phyloP scores from a whole-genome alignment of 2,329 filamentous ascomycete genomes.

The Alternaria sp. region DNA sequence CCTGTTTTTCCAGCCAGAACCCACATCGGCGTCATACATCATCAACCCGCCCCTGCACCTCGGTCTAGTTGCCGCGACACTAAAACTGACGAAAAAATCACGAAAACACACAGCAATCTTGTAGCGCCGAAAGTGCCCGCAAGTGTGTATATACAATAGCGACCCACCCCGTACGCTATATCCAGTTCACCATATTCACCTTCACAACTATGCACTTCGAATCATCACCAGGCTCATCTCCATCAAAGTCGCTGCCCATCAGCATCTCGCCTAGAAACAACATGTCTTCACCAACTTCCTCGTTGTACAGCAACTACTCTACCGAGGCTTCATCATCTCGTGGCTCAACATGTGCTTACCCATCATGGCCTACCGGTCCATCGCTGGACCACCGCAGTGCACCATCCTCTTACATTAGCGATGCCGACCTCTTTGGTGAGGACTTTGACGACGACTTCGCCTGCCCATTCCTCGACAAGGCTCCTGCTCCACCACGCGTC shows the following conservation, averaged over 20 bases:
- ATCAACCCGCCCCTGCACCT: slow-evolving; percentile 34
- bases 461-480: slow-evolving; percentile 49
- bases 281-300: slow-evolving; percentile 49
- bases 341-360: slow-evolving; percentile 52
- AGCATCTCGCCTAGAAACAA: slow-evolving; percentile 45
- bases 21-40: slow-evolving; percentile 40
- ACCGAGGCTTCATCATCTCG: slow-evolving; percentile 38
- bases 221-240: slow-evolving; percentile 47
- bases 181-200: neutral
- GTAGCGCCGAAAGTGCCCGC: slow-evolving; percentile 37
- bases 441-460: slow-evolving; percentile 47
- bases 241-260: slow-evolving; percentile 51
- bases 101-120: slow-evolving; percentile 18
- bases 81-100: slow-evolving; percentile 20
- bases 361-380: slow-evolving; percentile 52
- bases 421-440: slow-evolving; percentile 53
- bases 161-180: slow-evolving; percentile 37
- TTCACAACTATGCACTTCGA: slow-evolving; percentile 48
- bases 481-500: slow-evolving; percentile 52
- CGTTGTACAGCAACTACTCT: slow-evolving; percentile 50
- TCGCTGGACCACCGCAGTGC: slow-evolving; percentile 49
- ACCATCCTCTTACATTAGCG: slow-evolving; percentile 54
- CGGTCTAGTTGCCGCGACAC: slow-evolving; percentile 41
- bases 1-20: slow-evolving; percentile 22
- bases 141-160: slow-evolving; percentile 37